phyloP scores from a whole-genome alignment of 441 rosid species.

The Adansonia gregorii region DNA sequence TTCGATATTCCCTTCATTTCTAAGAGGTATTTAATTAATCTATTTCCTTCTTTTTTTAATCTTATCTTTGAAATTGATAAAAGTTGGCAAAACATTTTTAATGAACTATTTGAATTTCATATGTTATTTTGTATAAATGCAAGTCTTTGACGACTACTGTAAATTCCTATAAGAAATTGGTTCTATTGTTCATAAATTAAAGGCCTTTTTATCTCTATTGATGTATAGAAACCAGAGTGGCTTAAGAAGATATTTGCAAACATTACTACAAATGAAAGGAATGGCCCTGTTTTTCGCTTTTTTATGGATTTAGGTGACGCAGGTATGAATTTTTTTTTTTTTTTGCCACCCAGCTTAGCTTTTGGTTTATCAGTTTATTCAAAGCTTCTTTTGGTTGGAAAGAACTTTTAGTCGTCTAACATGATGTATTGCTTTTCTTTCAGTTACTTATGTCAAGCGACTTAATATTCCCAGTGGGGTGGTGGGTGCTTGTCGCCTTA shows the following conservation, averaged over 20 bases:
- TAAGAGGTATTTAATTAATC: conserved; percentile 46
- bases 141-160: neutral
- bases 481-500: conserved; percentile 97
- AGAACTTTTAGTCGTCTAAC: conserved; percentile 24
- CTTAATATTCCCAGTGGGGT: conserved; percentile 93
- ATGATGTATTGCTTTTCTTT: conserved; percentile 25
- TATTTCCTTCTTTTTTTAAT: neutral
- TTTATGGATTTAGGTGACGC: conserved; percentile 98
- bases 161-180: neutral
- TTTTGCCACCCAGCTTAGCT: neutral
- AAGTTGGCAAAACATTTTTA: neutral
- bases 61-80: conserved; percentile 1
- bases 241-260: conserved; percentile 81
- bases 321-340: conserved; percentile 44
- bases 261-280: conserved; percentile 82
- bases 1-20: conserved; percentile 84
- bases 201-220: conserved; percentile 14
- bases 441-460: conserved; percentile 84
- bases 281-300: conserved; percentile 87
- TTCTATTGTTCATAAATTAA: neutral
- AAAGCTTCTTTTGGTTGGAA: conserved; percentile 16
- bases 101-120: neutral
- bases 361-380: conserved; percentile 10
- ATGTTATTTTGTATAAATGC: neutral
- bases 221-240: conserved; percentile 80